These are phyloP conservation scores for Colletotrichum australisinense DNA, from an alignment of 2,329 filamentous ascomycete species.

Conservation along the genomic window DNA sequence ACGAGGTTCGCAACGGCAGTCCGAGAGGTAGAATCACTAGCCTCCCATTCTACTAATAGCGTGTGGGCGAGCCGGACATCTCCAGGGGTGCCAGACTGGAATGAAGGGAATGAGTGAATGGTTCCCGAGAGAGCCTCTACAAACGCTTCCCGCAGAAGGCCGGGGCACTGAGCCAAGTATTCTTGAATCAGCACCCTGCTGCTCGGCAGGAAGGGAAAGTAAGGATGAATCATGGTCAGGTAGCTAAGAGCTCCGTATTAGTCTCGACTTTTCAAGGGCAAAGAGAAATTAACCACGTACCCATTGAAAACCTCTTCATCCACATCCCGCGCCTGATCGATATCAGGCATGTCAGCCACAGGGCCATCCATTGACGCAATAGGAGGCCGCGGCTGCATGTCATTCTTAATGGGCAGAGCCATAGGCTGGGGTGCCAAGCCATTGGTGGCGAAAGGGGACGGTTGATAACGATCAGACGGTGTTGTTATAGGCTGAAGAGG, in stretches of 20 bases:
- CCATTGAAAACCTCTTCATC: constrained; percentile 59
- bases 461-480: constrained; percentile 43
- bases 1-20: constrained; percentile 60
- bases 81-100: constrained; percentile 49
- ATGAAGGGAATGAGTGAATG: constrained; percentile 61
- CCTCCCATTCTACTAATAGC: constrained; percentile 65
- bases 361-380: constrained; percentile 48
- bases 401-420: constrained; percentile 52
- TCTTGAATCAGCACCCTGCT: constrained; percentile 66
- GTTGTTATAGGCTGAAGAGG: constrained; percentile 54
- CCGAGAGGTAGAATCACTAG: constrained; percentile 48
- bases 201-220: constrained; percentile 73
- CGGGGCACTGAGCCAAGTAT: constrained; percentile 66
- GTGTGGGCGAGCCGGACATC: constrained; percentile 58
- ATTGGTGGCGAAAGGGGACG: constrained; percentile 49
- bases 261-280: background rate
- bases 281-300: constrained; percentile 46
- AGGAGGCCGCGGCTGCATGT: constrained; percentile 49
- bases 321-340: constrained; percentile 48
- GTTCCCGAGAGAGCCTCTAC: constrained; percentile 70
- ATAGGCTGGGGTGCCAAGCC: constrained; percentile 60
- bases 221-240: constrained; percentile 72
- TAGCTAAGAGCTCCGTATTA: constrained; percentile 58
- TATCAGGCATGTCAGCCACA: constrained; percentile 48
- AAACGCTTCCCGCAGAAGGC: constrained; percentile 71